A percentile compares a stretch with the other conserved stretches of the same genome.
Evolutionary conservation across 139 green algal genomes (phyloP).

Genomic region (Chlamydomonas eustigma): DNA sequence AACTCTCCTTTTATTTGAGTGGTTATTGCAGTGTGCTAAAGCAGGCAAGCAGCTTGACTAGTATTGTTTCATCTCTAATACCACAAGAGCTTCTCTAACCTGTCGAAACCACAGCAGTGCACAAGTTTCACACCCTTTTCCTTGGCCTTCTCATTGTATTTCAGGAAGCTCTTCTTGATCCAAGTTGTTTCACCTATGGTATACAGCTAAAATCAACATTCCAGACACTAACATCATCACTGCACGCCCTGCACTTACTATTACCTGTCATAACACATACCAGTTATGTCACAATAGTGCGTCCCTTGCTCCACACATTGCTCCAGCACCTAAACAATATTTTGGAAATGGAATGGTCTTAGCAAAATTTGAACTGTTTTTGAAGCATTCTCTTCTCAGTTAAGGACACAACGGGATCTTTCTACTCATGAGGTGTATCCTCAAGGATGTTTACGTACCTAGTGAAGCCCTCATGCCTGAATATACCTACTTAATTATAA

Average conservation of each 20-base stretch:
- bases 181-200: background rate
- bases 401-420: background rate
- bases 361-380: background rate
- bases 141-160: background rate
- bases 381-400: background rate
- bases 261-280: no score
- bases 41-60: no score
- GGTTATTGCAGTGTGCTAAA: no score
- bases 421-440: no score
- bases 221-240: no score
- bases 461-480: no score
- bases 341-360: background rate
- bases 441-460: no score
- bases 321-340: slow-evolving; percentile 17
- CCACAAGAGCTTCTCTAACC: no score
- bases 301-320: slow-evolving; percentile 17
- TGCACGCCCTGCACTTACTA: no score
- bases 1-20: no score
- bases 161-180: background rate
- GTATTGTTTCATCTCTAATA: no score
- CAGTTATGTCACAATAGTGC: slow-evolving; percentile 27
- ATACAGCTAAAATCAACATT: background rate
- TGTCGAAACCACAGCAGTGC: slow-evolving; percentile 6
- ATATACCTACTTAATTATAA: no score
- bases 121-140: slow-evolving; percentile 7